Percentiles rank a stretch among this genome's conserved stretches.
phyloP scores from a whole-genome alignment of 1,284 basidiomycete genomes.

The Melampsora americana region DNA sequence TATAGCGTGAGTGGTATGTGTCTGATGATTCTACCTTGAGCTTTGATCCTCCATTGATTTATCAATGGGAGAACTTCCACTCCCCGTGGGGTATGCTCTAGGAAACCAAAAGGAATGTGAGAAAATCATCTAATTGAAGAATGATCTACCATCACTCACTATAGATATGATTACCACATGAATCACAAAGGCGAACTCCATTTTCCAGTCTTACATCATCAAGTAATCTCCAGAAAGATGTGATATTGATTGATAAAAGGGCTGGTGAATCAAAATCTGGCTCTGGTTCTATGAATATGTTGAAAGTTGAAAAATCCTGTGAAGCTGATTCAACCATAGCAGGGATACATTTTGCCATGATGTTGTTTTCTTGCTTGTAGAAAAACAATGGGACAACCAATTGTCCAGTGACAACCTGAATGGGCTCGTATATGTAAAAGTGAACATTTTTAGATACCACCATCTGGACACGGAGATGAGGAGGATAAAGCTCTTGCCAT shows the following conservation, averaged over 20 bases:
- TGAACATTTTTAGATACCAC: neutral
- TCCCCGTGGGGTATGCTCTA: neutral
- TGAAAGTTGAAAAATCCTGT: neutral
- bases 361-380: neutral
- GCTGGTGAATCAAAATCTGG: neutral
- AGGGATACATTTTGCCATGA: neutral
- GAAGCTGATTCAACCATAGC: neutral
- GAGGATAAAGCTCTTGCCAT: neutral
- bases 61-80: neutral
- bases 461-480: constrained; percentile 6
- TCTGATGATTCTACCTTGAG: neutral
- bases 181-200: neutral
- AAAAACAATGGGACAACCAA: constrained; percentile 8
- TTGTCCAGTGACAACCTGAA: neutral
- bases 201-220: neutral
- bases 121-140: too few species aligned
- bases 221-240: neutral
- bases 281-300: neutral
- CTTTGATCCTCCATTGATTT: constrained; percentile 12
- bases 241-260: neutral
- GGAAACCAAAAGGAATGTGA: neutral
- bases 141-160: neutral
- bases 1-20: constrained; percentile 5
- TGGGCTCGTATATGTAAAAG: constrained; percentile 10
- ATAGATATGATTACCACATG: neutral